Evolutionary conservation across 148 eudicot genomes (phyloP).

Genomic region (Rhododendron griersonianum): DNA sequence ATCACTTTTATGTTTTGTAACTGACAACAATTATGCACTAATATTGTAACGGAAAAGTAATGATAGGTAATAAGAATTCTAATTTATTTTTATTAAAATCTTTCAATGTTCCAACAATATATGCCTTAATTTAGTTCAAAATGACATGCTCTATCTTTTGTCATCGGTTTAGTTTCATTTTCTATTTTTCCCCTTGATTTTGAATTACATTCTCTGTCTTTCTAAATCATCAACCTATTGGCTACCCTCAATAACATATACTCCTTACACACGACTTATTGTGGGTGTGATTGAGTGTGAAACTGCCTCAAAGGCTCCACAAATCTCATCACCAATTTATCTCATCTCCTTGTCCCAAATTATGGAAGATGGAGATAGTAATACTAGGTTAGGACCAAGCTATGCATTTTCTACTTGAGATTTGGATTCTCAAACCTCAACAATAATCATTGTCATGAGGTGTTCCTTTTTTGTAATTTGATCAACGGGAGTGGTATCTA

Average conservation of each 20-base stretch:
- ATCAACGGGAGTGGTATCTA: neutral
- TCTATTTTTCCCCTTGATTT: no score
- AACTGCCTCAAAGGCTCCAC: neutral
- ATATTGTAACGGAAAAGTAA: no score
- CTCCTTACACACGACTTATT: neutral
- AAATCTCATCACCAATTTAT: neutral
- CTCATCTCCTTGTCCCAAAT: neutral
- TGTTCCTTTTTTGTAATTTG: neutral
- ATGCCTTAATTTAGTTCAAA: neutral
- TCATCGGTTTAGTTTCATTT: neutral
- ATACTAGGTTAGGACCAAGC: neutral
- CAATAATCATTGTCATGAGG: neutral
- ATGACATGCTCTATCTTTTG: neutral
- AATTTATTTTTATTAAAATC: no score
- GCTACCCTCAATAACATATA: neutral
- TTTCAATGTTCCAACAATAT: no score
- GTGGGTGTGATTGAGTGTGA: neutral
- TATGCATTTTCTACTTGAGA: neutral
- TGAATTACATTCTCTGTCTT: no score
- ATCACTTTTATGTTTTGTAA: no score
- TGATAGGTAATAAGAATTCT: no score
- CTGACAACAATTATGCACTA: no score
- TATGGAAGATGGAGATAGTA: neutral
- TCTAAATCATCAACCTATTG: neutral
- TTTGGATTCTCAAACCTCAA: neutral